Evolutionary conservation across 495 filamentous ascomycete genomes (phyloP).

Genomic region (Cenococcum geophilum): DNA sequence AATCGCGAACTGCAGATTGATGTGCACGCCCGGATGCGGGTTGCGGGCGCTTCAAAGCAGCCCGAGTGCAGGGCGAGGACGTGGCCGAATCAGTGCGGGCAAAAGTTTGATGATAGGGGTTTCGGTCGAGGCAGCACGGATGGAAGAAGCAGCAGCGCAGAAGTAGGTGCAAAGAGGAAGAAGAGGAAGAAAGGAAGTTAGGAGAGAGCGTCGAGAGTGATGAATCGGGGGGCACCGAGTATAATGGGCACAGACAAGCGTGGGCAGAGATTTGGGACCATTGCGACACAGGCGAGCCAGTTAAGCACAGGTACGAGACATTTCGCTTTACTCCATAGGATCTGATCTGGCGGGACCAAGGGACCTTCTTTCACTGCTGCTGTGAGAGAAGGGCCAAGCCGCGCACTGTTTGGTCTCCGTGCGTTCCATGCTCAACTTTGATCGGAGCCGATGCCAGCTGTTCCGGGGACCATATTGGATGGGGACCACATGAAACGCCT

Average conservation of each 20-base stretch:
- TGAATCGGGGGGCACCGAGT: slow-evolving; percentile 4
- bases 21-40: not conserved
- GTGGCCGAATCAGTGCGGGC: slow-evolving; percentile 2
- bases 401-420: slow-evolving; percentile 3
- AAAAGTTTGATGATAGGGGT: slow-evolving; percentile 10
- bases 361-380: slow-evolving; percentile 2
- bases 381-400: slow-evolving; percentile 7
- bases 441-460: slow-evolving; percentile 1
- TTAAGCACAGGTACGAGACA: slow-evolving; percentile 7
- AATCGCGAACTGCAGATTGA: not conserved
- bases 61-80: not conserved
- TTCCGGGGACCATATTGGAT: not conserved
- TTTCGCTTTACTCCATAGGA: slow-evolving; percentile 7
- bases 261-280: slow-evolving; percentile 8
- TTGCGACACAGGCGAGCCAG: slow-evolving; percentile 7
- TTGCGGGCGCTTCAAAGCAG: not conserved
- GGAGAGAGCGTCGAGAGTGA: not conserved
- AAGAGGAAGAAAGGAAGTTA: slow-evolving; percentile 7
- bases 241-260: slow-evolving; percentile 7
- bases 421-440: slow-evolving; percentile 1
- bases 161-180: slow-evolving; percentile 1
- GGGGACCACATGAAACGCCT: not conserved
- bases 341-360: slow-evolving; percentile 7
- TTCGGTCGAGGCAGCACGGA: slow-evolving; percentile 7
- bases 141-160: slow-evolving; percentile 1